Base-by-base conservation (phyloP, 2,329 filamentous ascomycete species). In the Simplicillium sp. region DNA sequence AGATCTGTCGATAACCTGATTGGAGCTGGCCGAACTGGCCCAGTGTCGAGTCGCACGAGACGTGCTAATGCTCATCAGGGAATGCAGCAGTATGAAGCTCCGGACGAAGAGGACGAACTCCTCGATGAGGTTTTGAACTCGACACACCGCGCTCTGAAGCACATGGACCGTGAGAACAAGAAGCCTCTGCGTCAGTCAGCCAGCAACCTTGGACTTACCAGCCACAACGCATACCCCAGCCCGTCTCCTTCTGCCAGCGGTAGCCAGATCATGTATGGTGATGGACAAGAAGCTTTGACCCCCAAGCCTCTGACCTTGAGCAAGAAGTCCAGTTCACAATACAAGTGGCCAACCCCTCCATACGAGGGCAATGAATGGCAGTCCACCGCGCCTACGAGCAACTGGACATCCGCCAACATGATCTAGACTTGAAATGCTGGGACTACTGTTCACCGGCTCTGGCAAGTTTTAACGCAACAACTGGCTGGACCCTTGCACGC, bases 281-380 rank as follows among this genome's bases (percentile, higher is more conserved):
- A 81, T 29, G 71, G 73, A 18, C 70, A 75, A 29, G 74, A 80
- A 54, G 68, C 68, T 1, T 61, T 80, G 29, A 75, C 82, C 2
- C 77, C 82, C 8, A 86, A 83, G 60, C 84, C 86, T 11, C 62
- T 89, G 47, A 75, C 85, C 49, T 78, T 86, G 41, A 70, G 72
- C 54, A 77, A 78, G 56, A 73, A 75, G 68, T 54, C 66, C 1
- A 58, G 62, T 11, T 64, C 53, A 15, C 65, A 74, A 46, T 68
- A 75, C 53, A 92, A 95, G 64, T 96, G 89, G 84, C 90, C 89
- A 3, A 97, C 92, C 13, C 92, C 92, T 16, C 90, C 92, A 3
- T 95, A 96, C 51, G 89, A 95, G 55, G 89, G 94, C 53, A 81
- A 82, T 47, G 89, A 95, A 58, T 97, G 89, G 90, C 87, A 84